Evolutionary conservation across 2,329 filamentous ascomycete genomes (phyloP), one percentile per base, ranked within the genome.

Genomic region (Fusarium hostae): DNA sequence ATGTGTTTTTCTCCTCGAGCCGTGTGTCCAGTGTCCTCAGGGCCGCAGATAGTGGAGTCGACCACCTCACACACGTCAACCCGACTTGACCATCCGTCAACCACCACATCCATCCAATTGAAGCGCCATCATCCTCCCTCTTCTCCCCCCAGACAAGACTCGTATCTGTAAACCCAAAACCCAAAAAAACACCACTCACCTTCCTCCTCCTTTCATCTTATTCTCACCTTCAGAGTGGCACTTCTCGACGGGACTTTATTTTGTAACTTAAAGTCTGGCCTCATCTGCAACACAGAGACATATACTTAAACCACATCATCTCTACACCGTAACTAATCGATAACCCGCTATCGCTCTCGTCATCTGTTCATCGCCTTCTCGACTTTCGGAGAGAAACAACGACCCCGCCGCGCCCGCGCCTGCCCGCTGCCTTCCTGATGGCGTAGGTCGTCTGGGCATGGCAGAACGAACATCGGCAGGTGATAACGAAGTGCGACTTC

Each of bases 391-490:
- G 52, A 71, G 69, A 63, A 73, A 68, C 58, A 59, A 73, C 72
- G 64, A 75, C 72, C 64, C 68, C 75, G 71, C 71, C 67, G 66
- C 72, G 73, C 74, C 77, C 76, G 76, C 77, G 78, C 79, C 78
- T 79, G 78, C 75, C 75, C 66, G 56, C 75, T 77, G 72, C 82
- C 81, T 83, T 86, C 84, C 86, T 84, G 81, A 90, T 90, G 88
- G 88, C 88, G 88, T 90, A 89, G 74, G 88, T 90, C 89, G 74
- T 88, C 86, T 77, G 80, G 81, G 81, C 86, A 90, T 90, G 88
- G 88, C 88, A 89, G 87, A 89, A 86, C 87, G 85, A 89, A 89
- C 82, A 82, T 77, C 80, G 81, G 79, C 81, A 85, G 83, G 84
- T 82, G 85, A 88, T 81, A 85, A 86, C 86, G 84, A 87, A 83